Evolutionary conservation across 768 basidiomycete genomes (phyloP), one percentile per base, ranked within the genome.

Genomic region (Russula emetica): DNA sequence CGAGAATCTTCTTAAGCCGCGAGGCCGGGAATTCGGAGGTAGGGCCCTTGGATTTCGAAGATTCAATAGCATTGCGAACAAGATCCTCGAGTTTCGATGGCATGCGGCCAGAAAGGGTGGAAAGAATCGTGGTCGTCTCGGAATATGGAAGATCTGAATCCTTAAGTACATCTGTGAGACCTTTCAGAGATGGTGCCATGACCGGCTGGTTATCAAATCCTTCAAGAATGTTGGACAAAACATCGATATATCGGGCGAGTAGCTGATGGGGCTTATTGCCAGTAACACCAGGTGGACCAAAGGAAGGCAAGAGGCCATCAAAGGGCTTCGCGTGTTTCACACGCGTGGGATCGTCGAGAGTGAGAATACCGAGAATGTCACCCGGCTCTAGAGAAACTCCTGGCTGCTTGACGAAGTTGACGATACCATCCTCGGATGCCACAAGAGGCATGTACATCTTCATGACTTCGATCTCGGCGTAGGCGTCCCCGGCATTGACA

Each of bases 391-490:
- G 84, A 68, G 92, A 94, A 72, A 95, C 92, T 70, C 97, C 97
- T 61, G 97, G 92, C 74, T 99, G 97, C 77, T 98, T 99, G 76
- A 98, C 92, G 70, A 98, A 85, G 70, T 96, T 94, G 20, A 95
- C 87, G 52, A 88, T 82, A 71, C 97, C 97, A 73, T 96, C 93
- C 74, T 99, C 97, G 3, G 89, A 84, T 6, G 94, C 94, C 60
- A 92, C 86, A 60, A 99, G 84, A 4, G 94, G 94, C 96, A 99
- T 97, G 76, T 97, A 97, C 97, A 98, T 99, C 80, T 99, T 98
- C 94, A 97, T 95, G 65, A 93, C 91, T 83, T 98, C 97, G 51
- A 99, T 98, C 73, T 99, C 97, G 57, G 97, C 97, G 74, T 98
- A 98, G 63, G 92, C 88, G 66, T 98, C 94, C 22, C 97, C 96